Evolutionary conservation across 2,329 filamentous ascomycete species (phyloP).

Genomic region (Cadophora luteo-olivacea): DNA sequence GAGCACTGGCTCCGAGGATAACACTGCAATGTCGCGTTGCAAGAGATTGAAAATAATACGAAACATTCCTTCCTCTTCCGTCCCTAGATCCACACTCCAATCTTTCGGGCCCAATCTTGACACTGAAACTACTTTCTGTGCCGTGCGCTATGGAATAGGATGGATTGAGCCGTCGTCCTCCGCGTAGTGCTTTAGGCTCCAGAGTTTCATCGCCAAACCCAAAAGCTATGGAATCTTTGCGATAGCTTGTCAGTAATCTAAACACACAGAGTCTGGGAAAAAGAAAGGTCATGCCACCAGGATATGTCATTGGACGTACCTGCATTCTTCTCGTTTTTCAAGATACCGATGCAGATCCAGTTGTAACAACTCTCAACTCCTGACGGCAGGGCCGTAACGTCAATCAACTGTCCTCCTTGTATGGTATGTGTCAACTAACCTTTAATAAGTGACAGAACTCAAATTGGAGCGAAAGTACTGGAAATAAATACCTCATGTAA

Average conservation of each 20-base stretch:
- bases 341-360: neutral
- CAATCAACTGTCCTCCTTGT: neutral
- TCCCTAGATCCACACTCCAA: too few relatives aligned
- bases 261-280: too few relatives aligned
- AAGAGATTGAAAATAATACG: too few relatives aligned
- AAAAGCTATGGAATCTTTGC: neutral
- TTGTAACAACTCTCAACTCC: neutral
- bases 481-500: constrained; percentile 3
- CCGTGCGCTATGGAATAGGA: neutral
- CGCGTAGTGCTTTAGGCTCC: constrained; percentile 8
- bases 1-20: too few relatives aligned
- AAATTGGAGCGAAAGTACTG: too few relatives aligned
- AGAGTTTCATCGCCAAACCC: constrained; percentile 4
- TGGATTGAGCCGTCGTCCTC: constrained; percentile 8
- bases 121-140: too few relatives aligned
- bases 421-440: constrained; percentile 7
- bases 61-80: too few relatives aligned
- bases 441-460: neutral
- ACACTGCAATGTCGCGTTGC: too few relatives aligned
- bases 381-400: neutral
- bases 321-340: constrained; percentile 10
- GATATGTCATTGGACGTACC: neutral
- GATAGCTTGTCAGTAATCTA: neutral
- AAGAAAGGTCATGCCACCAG: too few relatives aligned
- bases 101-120: too few relatives aligned